These are phyloP conservation scores for Pulveroboletus ravenelii DNA, from an alignment of 768 basidiomycete genomes.

Conservation along the genomic window DNA sequence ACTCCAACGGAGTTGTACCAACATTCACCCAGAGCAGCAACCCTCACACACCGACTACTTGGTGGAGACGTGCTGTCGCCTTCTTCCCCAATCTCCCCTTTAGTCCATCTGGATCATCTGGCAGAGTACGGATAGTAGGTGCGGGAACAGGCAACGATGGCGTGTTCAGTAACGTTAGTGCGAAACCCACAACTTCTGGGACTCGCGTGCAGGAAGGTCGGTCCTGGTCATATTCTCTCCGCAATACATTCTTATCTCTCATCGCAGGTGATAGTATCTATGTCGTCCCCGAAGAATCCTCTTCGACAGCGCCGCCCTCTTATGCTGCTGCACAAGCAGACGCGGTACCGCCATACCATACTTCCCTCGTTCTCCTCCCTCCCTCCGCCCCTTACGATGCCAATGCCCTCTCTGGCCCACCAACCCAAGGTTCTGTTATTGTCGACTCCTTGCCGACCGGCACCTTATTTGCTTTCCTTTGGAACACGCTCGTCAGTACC, in stretches of 20 bases:
- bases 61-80: conserved; percentile 53
- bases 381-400: conserved; percentile 19
- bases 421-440: conserved; percentile 65
- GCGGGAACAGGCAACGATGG: conserved; percentile 78
- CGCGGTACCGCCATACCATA: conserved; percentile 97
- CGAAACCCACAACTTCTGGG: conserved; percentile 65
- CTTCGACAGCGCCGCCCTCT: conserved; percentile 84
- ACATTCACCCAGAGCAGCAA: conserved; percentile 34
- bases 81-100: conserved; percentile 52
- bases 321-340: conserved; percentile 91
- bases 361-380: conserved; percentile 93
- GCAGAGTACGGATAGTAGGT: conserved; percentile 39
- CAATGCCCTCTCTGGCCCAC: conserved; percentile 43
- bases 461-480: conserved; percentile 80
- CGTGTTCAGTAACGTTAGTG: conserved; percentile 93
- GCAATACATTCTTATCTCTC: neutral
- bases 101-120: conserved; percentile 38
- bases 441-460: conserved; percentile 86
- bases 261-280: conserved; percentile 64
- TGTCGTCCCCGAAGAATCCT: conserved; percentile 76
- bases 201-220: conserved; percentile 53
- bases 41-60: conserved; percentile 30
- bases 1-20: conserved; percentile 69
- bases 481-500: conserved; percentile 89
- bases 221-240: neutral